Conservation (phyloP, 2,329 filamentous ascomycete genomes). For the Calonectria ilicicola region DNA sequence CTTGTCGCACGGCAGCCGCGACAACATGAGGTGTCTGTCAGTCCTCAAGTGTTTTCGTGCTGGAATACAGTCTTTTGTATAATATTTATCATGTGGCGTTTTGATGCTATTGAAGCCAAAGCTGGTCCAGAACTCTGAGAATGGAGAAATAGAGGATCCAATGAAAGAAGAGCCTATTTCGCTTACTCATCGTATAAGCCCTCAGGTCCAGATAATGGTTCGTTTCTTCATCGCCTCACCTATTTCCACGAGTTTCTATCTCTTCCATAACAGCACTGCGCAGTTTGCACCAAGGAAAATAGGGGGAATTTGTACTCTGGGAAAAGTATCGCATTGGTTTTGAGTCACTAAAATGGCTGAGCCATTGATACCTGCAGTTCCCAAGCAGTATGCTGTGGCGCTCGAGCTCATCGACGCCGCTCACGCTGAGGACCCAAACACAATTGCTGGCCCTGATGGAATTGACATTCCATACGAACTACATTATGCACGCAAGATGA, state of each 20-base stretch:
- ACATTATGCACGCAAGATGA: slow-evolving; percentile 86
- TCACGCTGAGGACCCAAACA: slow-evolving; percentile 51
- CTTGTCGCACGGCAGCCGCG: not conserved
- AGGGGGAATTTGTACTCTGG: not conserved
- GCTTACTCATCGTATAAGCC: slow-evolving; percentile 43
- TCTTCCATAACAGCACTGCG: not conserved
- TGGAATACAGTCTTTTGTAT: not conserved
- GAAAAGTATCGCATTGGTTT: not conserved
- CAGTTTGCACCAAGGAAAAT: not conserved
- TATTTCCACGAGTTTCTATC: not conserved
- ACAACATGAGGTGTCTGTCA: not conserved
- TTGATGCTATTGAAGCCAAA: not conserved
- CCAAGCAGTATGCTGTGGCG: slow-evolving; percentile 61
- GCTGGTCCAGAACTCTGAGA: not conserved
- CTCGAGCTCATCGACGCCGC: slow-evolving; percentile 79
- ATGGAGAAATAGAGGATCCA: slow-evolving; percentile 25
- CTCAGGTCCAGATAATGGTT: not conserved
- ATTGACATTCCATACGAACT: slow-evolving; percentile 78
- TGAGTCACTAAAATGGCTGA: not conserved
- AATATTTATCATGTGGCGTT: not conserved
- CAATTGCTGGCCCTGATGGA: slow-evolving; percentile 55
- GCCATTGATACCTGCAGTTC: slow-evolving; percentile 46
- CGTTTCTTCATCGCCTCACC: not conserved
- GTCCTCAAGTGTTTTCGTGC: not conserved
- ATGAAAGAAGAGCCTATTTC: slow-evolving; percentile 28